Base-by-base conservation (phyloP, 768 basidiomycete genomes). In the Boletus rufocinnamomeus region DNA sequence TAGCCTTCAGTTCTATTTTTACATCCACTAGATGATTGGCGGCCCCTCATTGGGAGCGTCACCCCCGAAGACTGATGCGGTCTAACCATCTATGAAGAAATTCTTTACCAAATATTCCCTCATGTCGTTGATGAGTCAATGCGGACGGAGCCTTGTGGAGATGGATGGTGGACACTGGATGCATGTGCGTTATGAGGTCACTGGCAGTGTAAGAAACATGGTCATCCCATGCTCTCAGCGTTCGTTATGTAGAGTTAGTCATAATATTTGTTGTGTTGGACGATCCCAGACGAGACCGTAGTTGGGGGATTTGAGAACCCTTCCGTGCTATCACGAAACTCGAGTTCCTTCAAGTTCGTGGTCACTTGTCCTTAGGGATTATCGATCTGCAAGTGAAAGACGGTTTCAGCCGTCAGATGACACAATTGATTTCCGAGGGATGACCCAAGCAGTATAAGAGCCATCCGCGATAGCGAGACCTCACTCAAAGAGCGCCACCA, bases 401-500 rank as follows among this genome's bases (percentile, higher is more conserved):
- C 30, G 32, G n/a, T 34, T 5, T 34, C 46, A 35, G 38, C 38
- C 48, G 30, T 38, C 27, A 47, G n/a, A 47, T 57, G 27, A 51
- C 55, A 46, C 25, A 47, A 21, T 35, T 32, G 32, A 25, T 38
- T 45, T 21, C 54, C 37, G 30, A 25, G 16, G 14, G 19, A 21
- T 17, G 34, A 7, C 13, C 19, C 34, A 35, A 23, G 2, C 10
- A 16, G 28, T 52, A 62, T 62, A 62, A 62, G 54, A 52, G 21
- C 13, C 8, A 19, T 55, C 30, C 4, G 6, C 46, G 13, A 30
- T 17, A 21, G 4, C 16, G 11, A 47, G 34, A 25, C n/a, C 11
- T 16, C 25, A 38, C 34, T 32, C 19, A 17, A n/a, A n/a, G n/a
- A 48, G 23, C 34, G 43, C 50, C 52, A 54, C 45, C 63, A 79